Percentiles rank a stretch among this genome's conserved stretches.
phyloP scores from a whole-genome alignment of 2,329 filamentous ascomycete genomes.

The Orbilia ellipsospora region DNA sequence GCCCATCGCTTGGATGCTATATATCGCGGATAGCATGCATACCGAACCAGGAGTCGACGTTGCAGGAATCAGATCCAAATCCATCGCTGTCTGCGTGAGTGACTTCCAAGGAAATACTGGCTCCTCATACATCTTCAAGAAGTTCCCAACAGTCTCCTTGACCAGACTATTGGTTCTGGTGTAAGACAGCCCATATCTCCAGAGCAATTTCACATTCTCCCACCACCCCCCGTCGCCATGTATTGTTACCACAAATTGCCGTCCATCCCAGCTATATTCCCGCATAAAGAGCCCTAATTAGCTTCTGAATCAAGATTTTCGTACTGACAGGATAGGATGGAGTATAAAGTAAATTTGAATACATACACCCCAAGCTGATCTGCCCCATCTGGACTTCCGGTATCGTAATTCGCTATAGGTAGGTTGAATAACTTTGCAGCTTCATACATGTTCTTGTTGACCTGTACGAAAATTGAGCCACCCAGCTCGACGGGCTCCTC shows the following conservation, averaged over 20 bases:
- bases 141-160: slow-evolving; percentile 75
- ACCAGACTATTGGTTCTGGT: slow-evolving; percentile 78
- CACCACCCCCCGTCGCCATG: slow-evolving; percentile 76
- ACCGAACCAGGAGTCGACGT: slow-evolving; percentile 75
- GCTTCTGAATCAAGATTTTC: neutral
- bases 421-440: slow-evolving; percentile 79
- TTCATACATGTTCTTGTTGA: slow-evolving; percentile 83
- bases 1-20: too few relatives aligned
- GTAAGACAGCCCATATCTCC: slow-evolving; percentile 85
- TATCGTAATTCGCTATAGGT: slow-evolving; percentile 65
- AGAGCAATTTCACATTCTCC: slow-evolving; percentile 81
- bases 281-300: slow-evolving; percentile 65
- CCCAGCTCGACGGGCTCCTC: slow-evolving; percentile 81
- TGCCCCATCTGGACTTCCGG: slow-evolving; percentile 63
- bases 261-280: slow-evolving; percentile 82
- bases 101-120: slow-evolving; percentile 87
- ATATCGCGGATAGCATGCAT: neutral
- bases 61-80: slow-evolving; percentile 73
- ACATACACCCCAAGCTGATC: slow-evolving; percentile 58
- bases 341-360: neutral
- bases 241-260: slow-evolving; percentile 76
- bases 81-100: slow-evolving; percentile 74
- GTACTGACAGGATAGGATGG: too few relatives aligned
- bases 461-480: slow-evolving; percentile 87
- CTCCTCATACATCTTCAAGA: slow-evolving; percentile 81